Evolutionary conservation across 2,329 filamentous ascomycete genomes (phyloP), one percentile per base, ranked within the genome.

Genomic region (Paraconiothyrium brasiliense): DNA sequence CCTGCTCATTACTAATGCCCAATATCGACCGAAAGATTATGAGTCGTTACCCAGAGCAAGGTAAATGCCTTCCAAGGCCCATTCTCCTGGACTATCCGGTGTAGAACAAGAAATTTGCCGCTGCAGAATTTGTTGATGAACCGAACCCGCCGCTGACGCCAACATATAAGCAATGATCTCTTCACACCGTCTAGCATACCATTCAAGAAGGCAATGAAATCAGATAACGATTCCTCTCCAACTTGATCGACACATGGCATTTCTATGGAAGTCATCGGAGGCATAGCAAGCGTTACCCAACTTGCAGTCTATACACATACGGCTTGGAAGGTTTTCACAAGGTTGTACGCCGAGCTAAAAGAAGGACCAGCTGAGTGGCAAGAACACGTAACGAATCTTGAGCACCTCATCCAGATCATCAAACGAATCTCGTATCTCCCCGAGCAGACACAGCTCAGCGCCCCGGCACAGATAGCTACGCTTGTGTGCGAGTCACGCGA

Each of bases 211-310:
- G 39, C 16, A 41, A 41, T n/a, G 14, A 41, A n/a, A 9, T 5
- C 16, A n/a, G 14, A 41, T 20, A 41, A 41, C 11, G 9, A 20
- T 16, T n/a, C 7, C 16, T 3, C 6, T 6, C 4, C 16, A 41
- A 20, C 7, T 20, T 1, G 39, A 41, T 7, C 8, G 37, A 16
- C n/a, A 37, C 27, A 35, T 39, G 49, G 8, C 10, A 35, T 9
- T 3, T 22, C n/a, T 16, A 56, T 56, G 54, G 54, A 56, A 8
- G 8, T 48, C 7, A 2, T 56, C 16, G 32, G 24, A 16, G 54
- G 30, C 4, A n/a, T 37, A 24, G 54, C 54, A 37, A 56, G 54
- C 43, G n/a, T 56, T 4, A 37, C 41, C 8, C 54, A 56, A 16
- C 54, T 56, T 10, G 54, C 43, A 16, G 54, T 22, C 30, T 56